phyloP scores from a whole-genome alignment of 1,139 yeast genomes.

The Sugiyamaella sp. region DNA sequence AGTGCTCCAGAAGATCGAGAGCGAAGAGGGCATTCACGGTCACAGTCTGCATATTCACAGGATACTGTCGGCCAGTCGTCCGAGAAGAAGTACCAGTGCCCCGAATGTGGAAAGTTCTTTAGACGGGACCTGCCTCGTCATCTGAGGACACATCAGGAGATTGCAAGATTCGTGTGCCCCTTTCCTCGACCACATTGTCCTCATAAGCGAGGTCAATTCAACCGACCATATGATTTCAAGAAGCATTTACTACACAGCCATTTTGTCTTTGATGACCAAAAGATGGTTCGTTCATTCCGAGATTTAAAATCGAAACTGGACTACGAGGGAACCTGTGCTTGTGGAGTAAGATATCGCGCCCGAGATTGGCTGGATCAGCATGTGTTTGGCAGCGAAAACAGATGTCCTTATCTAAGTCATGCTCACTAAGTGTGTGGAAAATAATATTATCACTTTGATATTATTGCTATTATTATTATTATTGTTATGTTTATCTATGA shows the following conservation, averaged over 20 bases:
- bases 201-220: conserved; percentile 65
- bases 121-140: conserved; percentile 68
- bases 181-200: conserved; percentile 59
- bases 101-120: conserved; percentile 59
- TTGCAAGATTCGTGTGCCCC: conserved; percentile 60
- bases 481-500: not conserved
- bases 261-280: conserved; percentile 54
- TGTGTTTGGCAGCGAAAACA: conserved; percentile 44
- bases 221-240: conserved; percentile 70
- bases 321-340: conserved; percentile 58
- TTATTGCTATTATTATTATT: not conserved
- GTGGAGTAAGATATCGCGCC: conserved; percentile 57
- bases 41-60: conserved; percentile 11
- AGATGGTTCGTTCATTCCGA: conserved; percentile 50
- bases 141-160: conserved; percentile 62
- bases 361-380: conserved; percentile 62
- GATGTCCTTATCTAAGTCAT: conserved; percentile 24
- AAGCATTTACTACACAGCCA: conserved; percentile 68
- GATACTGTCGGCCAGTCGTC: conserved; percentile 3
- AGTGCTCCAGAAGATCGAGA: not conserved
- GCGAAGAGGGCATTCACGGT: conserved; percentile 14
- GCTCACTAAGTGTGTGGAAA: not conserved
- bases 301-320: conserved; percentile 58
- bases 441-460: not conserved
- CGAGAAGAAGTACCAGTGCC: conserved; percentile 46